These are phyloP conservation scores for Wickerhamomyces strasburgensis DNA, from an alignment of 805 yeast species.

Conservation along the genomic window DNA sequence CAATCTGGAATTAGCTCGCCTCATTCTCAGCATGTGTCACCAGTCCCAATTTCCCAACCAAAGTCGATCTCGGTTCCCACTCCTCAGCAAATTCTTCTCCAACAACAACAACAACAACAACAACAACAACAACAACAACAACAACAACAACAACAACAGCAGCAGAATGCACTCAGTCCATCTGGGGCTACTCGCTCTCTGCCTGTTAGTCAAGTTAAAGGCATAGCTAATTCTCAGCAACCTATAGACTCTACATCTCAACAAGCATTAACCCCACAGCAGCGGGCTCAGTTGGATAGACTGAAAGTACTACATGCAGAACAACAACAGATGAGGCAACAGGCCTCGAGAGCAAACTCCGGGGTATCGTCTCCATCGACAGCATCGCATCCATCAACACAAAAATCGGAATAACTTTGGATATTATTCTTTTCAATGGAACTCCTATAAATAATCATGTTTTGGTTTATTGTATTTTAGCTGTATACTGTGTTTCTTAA, in stretches of 20 bases:
- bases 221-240: slow-evolving; percentile 12
- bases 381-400: neutral
- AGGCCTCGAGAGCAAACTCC: slow-evolving; percentile 3
- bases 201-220: slow-evolving; percentile 4
- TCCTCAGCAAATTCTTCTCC: slow-evolving; percentile 36
- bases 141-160: slow-evolving; percentile 25
- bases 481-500: no score
- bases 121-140: slow-evolving; percentile 29
- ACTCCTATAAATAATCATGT: no score
- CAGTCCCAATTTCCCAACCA: slow-evolving; percentile 9
- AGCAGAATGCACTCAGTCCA: slow-evolving; percentile 23
- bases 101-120: neutral
- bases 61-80: slow-evolving; percentile 25
- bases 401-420: neutral
- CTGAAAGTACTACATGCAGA: slow-evolving; percentile 24
- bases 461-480: no score
- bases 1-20: slow-evolving; percentile 5
- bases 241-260: neutral
- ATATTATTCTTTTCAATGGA: no score
- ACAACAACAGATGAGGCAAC: slow-evolving; percentile 24
- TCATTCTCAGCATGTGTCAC: slow-evolving; percentile 5
- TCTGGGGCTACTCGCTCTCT: no score
- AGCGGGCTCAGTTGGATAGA: slow-evolving; percentile 26
- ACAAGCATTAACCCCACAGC: slow-evolving; percentile 23
- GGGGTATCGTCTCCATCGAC: slow-evolving; percentile 4